phyloP scores from a whole-genome alignment of 2,329 filamentous ascomycete species.

The Penicillium polonicum region DNA sequence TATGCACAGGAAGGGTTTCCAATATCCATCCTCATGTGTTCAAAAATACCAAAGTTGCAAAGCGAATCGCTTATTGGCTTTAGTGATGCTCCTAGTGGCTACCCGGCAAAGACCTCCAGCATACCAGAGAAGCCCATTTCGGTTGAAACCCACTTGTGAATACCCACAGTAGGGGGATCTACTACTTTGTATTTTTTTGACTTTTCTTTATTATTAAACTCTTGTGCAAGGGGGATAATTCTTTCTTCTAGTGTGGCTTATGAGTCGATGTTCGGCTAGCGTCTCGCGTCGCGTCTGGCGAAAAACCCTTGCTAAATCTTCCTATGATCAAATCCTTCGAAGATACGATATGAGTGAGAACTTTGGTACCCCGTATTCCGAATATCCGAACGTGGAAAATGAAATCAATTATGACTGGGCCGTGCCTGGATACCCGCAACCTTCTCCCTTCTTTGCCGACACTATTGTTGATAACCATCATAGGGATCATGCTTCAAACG shows the following conservation, averaged over 20 bases:
- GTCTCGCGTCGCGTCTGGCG: background rate
- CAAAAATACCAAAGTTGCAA: background rate
- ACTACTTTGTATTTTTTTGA: constrained; percentile 2
- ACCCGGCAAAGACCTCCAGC: constrained; percentile 23
- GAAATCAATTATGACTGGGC: constrained; percentile 18
- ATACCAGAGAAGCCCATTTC: constrained; percentile 21
- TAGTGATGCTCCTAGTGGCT: constrained; percentile 12
- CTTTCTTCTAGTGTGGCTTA: background rate
- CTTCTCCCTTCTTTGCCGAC: constrained; percentile 17
- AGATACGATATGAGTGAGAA: constrained; percentile 10
- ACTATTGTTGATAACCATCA: constrained; percentile 16
- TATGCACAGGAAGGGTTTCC: background rate
- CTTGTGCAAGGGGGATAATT: background rate
- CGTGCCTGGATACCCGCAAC: constrained; percentile 19
- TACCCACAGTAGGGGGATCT: background rate
- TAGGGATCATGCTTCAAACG: background rate
- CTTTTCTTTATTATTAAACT: background rate
- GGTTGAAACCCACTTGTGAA: constrained; percentile 7
- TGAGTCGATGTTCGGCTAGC: background rate
- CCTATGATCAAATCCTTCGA: background rate
- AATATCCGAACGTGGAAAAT: constrained; percentile 9
- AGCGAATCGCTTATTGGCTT: background rate
- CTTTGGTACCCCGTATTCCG: background rate
- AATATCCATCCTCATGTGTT: background rate
- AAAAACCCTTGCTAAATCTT: background rate